These are phyloP conservation scores for Metarhizium rileyi DNA, from an alignment of 2,329 filamentous ascomycete genomes.

Conservation along the genomic window DNA sequence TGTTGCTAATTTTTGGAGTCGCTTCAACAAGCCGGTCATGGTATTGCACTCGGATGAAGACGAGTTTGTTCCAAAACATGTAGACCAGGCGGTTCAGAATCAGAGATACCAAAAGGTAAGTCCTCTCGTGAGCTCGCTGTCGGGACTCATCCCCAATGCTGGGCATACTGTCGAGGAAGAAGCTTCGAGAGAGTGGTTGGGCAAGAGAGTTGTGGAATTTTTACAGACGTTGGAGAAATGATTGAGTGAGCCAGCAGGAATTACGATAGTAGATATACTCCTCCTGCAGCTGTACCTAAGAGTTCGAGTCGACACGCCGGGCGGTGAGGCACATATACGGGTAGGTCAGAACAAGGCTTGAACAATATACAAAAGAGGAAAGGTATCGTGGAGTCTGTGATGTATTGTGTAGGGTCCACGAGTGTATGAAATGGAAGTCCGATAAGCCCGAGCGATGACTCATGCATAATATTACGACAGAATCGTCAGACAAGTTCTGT, in stretches of 20 bases:
- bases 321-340: too few species aligned
- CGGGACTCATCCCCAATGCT: constrained; percentile 42
- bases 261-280: neutral
- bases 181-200: constrained; percentile 39
- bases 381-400: too few species aligned
- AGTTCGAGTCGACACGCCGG: too few species aligned
- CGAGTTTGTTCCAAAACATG: constrained; percentile 47
- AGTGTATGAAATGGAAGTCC: too few species aligned
- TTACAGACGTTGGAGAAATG: constrained; percentile 20
- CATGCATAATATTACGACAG: too few species aligned
- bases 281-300: too few species aligned
- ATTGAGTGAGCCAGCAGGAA: neutral
- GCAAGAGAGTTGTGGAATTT: constrained; percentile 36
- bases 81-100: constrained; percentile 51
- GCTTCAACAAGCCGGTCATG: constrained; percentile 48
- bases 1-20: constrained; percentile 55
- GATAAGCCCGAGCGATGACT: too few species aligned
- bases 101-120: constrained; percentile 43
- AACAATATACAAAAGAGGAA: too few species aligned
- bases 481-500: too few species aligned
- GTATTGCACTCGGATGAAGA: constrained; percentile 58
- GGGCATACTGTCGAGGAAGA: constrained; percentile 38
- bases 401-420: too few species aligned
- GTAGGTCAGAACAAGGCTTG: too few species aligned
- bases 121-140: constrained; percentile 37